These are phyloP conservation scores for Closterium sp. DNA, from an alignment of 139 green algal genomes.

Conservation along the genomic window DNA sequence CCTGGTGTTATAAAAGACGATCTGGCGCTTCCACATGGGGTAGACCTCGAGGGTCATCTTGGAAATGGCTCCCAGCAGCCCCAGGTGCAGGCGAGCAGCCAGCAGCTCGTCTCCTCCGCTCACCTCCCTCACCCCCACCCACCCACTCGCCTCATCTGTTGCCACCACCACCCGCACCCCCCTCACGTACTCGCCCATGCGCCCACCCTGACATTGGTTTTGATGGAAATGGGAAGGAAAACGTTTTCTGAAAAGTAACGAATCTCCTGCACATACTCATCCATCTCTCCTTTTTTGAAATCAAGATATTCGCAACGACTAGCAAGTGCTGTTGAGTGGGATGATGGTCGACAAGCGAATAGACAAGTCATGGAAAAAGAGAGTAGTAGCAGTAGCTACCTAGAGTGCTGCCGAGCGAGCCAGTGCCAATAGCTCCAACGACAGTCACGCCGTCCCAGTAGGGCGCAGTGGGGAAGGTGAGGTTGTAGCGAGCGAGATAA, in stretches of 20 bases:
- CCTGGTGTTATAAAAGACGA: neutral
- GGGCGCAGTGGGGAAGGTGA: neutral
- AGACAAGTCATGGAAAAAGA: neutral
- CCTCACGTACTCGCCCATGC: conserved; percentile 1
- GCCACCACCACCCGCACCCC: neutral
- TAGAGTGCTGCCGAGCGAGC: neutral
- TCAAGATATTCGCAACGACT: no score
- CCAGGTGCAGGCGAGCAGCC: conserved; percentile 8
- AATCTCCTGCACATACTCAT: no score
- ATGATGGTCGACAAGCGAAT: no score
- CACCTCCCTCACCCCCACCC: neutral
- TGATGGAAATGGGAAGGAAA: neutral
- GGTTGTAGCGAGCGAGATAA: neutral
- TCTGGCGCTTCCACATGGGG: neutral
- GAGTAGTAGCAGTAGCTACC: neutral
- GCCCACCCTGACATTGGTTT: neutral
- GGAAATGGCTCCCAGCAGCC: conserved; percentile 2
- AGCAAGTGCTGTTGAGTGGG: no score
- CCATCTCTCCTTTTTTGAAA: no score
- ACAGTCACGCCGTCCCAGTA: conserved; percentile 13
- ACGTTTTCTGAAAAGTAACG: neutral
- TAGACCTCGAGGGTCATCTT: neutral
- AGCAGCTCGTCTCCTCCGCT: neutral
- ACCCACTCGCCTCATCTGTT: neutral
- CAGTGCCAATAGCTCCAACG: neutral